Base-by-base conservation (phyloP, 768 basidiomycete genomes). In the Panaeolus papilionaceus region DNA sequence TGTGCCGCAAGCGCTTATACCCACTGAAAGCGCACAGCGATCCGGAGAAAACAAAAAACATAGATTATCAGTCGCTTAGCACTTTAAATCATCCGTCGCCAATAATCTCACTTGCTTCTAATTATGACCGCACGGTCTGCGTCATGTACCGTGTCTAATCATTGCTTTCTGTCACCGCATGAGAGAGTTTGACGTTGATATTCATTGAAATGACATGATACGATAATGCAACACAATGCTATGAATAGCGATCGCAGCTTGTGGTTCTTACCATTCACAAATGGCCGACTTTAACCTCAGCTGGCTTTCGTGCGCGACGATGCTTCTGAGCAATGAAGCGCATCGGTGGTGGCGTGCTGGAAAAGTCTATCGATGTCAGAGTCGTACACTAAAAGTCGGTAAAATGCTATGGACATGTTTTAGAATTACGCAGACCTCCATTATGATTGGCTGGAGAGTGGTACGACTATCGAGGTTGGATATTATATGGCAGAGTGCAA, bases 391-490 rank as follows among this genome's bases (percentile, higher is more conserved):
- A 49, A 20, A 45, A 20, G 47, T 26, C 47, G 11, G 20, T 49
- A 26, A 20, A 45, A 45, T 8, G 20, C 7, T 23, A 49, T 49
- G 2, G n/a, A 20, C 26, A 23, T 49, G 23, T 10, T 14, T 33
- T 28, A 28, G 4, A 12, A 12, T 58, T 12, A 28, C 10, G 28
- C 28, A 58, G 28, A 2, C 54, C 47, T 26, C 47, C 47, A 51
- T 51, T 51, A 51, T n/a, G n/a, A n/a, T 11, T 51, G 47, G 47
- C 12, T 9, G 18, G 20, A 23, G 47, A 51, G 28, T 58, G 54
- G 54, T 58, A 58, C 54, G 54, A 58, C 54, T 58, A 58, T 16
- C 20, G 14, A 58, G 6, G 20, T 51, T 51, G 47, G 54, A n/a
- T 33, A 58, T 16, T 16, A 16, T 16, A 28, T 28, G 54, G 28